Percentiles rank a stretch among this genome's conserved stretches.
phyloP scores from a whole-genome alignment of 352 stramenopile genomes.

The Elongisporangium anandrum region DNA sequence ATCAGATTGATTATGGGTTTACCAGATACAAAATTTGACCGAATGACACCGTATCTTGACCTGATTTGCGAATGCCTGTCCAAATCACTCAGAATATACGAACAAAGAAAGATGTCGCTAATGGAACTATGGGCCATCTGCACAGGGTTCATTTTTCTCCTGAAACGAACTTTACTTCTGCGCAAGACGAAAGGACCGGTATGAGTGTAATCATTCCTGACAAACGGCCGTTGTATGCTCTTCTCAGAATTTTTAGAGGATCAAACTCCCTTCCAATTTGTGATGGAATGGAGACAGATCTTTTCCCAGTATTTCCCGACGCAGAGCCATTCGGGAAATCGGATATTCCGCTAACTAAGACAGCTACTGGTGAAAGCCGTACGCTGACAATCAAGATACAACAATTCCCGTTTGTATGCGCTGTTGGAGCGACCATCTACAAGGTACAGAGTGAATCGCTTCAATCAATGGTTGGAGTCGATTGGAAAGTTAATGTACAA shows the following conservation, averaged over 20 bases:
- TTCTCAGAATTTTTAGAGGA: constrained; percentile 1
- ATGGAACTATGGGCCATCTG: constrained; percentile 4
- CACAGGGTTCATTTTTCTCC: constrained; percentile 4
- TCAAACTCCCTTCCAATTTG: background rate
- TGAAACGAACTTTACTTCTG: background rate
- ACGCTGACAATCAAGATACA: too few species aligned
- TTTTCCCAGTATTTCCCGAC: constrained; percentile 8
- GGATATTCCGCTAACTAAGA: background rate
- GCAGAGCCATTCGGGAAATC: background rate
- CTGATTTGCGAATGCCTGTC: constrained; percentile 12
- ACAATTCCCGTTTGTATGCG: too few species aligned
- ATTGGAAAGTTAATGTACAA: too few species aligned
- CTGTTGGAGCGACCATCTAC: too few species aligned
- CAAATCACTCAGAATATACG: constrained; percentile 5
- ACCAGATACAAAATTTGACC: constrained; percentile 5
- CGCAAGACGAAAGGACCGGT: background rate
- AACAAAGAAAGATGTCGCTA: constrained; percentile 9
- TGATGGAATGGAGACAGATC: background rate
- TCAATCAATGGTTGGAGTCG: too few species aligned
- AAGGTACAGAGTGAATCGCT: too few species aligned
- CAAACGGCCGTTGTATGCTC: background rate
- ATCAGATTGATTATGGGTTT: background rate
- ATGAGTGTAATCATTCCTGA: too few species aligned
- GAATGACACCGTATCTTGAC: constrained; percentile 11
- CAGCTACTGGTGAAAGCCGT: too few species aligned